Percentiles rank a stretch among this genome's conserved stretches.
Evolutionary conservation across 257 asterid species (phyloP).

Genomic region (Fraxinus quadrangulata): DNA sequence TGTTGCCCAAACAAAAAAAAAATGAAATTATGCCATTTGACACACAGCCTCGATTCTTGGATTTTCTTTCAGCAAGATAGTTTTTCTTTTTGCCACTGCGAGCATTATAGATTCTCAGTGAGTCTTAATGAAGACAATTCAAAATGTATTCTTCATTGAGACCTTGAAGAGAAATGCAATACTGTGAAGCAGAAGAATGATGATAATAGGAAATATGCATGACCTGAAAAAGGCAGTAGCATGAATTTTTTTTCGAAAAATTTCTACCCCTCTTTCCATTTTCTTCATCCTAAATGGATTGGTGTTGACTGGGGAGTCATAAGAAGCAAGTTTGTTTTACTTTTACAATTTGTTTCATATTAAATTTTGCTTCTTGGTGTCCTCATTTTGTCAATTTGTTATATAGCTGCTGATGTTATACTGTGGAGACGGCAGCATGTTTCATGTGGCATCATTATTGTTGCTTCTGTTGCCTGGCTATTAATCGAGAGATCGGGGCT

Average conservation of each 20-base stretch:
- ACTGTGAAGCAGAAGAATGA: conserved; percentile 10
- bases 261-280: conserved; percentile 5
- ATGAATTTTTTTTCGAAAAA: not conserved
- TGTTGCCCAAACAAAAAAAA: not conserved
- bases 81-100: conserved; percentile 4
- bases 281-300: conserved; percentile 15
- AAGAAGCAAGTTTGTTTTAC: conserved; percentile 13
- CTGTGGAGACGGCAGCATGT: conserved; percentile 72
- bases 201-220: not conserved
- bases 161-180: conserved; percentile 14
- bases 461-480: conserved; percentile 83
- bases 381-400: conserved; percentile 30
- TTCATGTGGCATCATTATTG: conserved; percentile 66
- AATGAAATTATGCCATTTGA: not conserved
- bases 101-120: conserved; percentile 13
- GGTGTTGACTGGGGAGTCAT: conserved; percentile 14
- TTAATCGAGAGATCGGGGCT: conserved; percentile 77
- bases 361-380: conserved; percentile 22
- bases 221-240: not conserved
- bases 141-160: conserved; percentile 7
- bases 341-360: not conserved
- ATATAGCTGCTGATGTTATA: conserved; percentile 81
- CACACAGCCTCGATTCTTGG: conserved; percentile 8
- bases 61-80: conserved; percentile 3
- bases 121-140: conserved; percentile 3